These are phyloP conservation scores for Fonsecaea monophora DNA, from an alignment of 2,329 filamentous ascomycete genomes.

Conservation along the genomic window DNA sequence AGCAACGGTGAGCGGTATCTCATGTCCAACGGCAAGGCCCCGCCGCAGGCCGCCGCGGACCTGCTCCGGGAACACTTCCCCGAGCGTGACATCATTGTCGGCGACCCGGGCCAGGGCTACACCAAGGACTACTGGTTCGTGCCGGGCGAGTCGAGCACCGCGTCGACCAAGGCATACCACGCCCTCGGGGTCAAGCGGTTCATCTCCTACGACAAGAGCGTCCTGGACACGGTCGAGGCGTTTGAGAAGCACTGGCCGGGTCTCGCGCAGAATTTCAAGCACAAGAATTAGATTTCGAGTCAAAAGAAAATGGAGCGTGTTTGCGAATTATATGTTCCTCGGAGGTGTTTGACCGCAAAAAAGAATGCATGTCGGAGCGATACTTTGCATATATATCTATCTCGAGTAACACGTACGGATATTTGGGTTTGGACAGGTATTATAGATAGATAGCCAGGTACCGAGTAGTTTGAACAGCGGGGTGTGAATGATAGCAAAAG, in stretches of 20 bases:
- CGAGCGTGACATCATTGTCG: slow-evolving; percentile 36
- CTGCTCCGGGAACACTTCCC: slow-evolving; percentile 33
- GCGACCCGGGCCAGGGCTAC: slow-evolving; percentile 36
- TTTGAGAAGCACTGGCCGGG: slow-evolving; percentile 39
- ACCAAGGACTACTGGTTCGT: slow-evolving; percentile 31
- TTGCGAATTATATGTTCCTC: no score
- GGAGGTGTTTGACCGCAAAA: no score
- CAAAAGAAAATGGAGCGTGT: no score
- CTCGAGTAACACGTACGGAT: no score
- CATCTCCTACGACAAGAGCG: slow-evolving; percentile 34
- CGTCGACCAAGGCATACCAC: slow-evolving; percentile 34
- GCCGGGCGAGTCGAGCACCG: slow-evolving; percentile 25
- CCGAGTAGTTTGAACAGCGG: background rate
- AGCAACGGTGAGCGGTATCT: slow-evolving; percentile 38
- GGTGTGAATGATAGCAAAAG: background rate
- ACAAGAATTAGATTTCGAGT: slow-evolving; percentile 9
- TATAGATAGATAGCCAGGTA: no score
- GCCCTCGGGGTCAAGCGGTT: slow-evolving; percentile 37
- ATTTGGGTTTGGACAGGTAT: no score
- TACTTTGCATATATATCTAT: no score
- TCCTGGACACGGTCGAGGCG: slow-evolving; percentile 38
- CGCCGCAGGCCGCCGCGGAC: slow-evolving; percentile 40
- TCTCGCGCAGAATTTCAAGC: slow-evolving; percentile 29
- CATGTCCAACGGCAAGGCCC: slow-evolving; percentile 37
- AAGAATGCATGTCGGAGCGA: no score